A percentile compares a stretch with the other conserved stretches of the same genome.
Evolutionary conservation across 1,139 yeast species (phyloP).

Genomic region (Yamadazyma jaroonii): DNA sequence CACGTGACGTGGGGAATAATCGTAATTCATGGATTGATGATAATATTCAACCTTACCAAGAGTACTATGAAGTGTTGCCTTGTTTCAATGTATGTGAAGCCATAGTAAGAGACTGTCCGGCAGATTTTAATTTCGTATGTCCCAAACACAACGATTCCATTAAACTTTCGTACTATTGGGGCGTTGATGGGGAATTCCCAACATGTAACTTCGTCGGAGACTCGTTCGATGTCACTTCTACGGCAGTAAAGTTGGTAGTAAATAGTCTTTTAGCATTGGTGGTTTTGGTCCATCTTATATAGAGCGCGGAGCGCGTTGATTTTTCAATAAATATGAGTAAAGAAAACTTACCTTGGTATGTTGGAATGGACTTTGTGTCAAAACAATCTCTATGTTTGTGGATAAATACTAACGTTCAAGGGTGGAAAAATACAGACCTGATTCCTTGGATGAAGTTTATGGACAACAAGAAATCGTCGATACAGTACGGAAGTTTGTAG

Average conservation of each 20-base stretch:
- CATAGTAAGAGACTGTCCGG: slow-evolving; percentile 81
- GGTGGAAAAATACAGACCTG: slow-evolving; percentile 97
- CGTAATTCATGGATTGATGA: slow-evolving; percentile 61
- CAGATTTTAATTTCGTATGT: slow-evolving; percentile 70
- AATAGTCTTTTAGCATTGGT: slow-evolving; percentile 2
- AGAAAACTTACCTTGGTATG: slow-evolving; percentile 12
- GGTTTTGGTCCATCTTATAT: slow-evolving; percentile 5
- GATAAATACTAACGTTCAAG: slow-evolving; percentile 32
- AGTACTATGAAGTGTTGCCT: slow-evolving; percentile 80
- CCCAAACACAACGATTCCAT: slow-evolving; percentile 48
- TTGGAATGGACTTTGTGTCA: no score
- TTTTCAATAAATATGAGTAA: slow-evolving; percentile 5
- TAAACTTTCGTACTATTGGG: slow-evolving; percentile 49
- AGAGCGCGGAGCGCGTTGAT: not conserved
- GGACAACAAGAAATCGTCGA: slow-evolving; percentile 88
- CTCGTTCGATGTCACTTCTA: slow-evolving; percentile 5
- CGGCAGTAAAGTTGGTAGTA: slow-evolving; percentile 2
- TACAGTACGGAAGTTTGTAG: slow-evolving; percentile 79
- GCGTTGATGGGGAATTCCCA: slow-evolving; percentile 24
- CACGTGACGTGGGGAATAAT: slow-evolving; percentile 50
- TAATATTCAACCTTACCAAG: slow-evolving; percentile 53
- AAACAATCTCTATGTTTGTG: no score
- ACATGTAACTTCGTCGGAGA: slow-evolving; percentile 53
- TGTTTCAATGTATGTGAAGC: slow-evolving; percentile 79
- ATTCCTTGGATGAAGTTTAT: slow-evolving; percentile 75